Conservation (phyloP, 495 filamentous ascomycete species). For the Podospora pseudopauciseta region DNA sequence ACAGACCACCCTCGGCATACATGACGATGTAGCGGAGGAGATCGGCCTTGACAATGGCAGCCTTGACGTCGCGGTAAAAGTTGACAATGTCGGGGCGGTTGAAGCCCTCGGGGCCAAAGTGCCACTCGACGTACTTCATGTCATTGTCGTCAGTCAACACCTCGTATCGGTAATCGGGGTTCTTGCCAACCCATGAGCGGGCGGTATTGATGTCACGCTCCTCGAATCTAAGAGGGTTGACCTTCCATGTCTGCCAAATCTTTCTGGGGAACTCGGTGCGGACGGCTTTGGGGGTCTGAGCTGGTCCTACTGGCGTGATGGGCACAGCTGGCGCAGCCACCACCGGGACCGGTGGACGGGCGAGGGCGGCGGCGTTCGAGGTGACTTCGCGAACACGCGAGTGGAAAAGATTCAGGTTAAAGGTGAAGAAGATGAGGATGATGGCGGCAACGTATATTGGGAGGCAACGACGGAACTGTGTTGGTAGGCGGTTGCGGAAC, state of each 20-base stretch:
- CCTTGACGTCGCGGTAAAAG: slow-evolving; percentile 53
- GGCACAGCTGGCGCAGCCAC: neutral
- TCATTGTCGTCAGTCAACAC: slow-evolving; percentile 62
- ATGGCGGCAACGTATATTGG: slow-evolving; percentile 35
- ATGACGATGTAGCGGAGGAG: slow-evolving; percentile 57
- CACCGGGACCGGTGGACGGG: slow-evolving; percentile 9
- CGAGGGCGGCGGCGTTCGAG: neutral
- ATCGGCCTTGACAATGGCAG: slow-evolving; percentile 59
- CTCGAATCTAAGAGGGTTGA: slow-evolving; percentile 55
- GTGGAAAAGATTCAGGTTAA: slow-evolving; percentile 42
- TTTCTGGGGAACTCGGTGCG: slow-evolving; percentile 34
- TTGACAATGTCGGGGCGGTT: slow-evolving; percentile 60
- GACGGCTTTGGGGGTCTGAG: slow-evolving; percentile 10
- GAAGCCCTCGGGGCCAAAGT: slow-evolving; percentile 55
- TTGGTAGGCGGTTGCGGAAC: slow-evolving; percentile 37
- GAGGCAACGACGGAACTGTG: slow-evolving; percentile 35
- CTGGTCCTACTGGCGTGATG: neutral
- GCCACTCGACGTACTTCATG: slow-evolving; percentile 54
- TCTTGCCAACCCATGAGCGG: slow-evolving; percentile 55
- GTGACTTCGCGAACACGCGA: slow-evolving; percentile 19
- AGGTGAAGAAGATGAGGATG: slow-evolving; percentile 39
- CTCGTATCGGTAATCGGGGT: slow-evolving; percentile 60
- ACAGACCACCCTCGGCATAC: slow-evolving; percentile 55
- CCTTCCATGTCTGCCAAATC: slow-evolving; percentile 70
- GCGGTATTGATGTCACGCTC: slow-evolving; percentile 51